Conservation (phyloP, 169 alveolate genomes). For the Plasmodium knowlesi region DNA sequence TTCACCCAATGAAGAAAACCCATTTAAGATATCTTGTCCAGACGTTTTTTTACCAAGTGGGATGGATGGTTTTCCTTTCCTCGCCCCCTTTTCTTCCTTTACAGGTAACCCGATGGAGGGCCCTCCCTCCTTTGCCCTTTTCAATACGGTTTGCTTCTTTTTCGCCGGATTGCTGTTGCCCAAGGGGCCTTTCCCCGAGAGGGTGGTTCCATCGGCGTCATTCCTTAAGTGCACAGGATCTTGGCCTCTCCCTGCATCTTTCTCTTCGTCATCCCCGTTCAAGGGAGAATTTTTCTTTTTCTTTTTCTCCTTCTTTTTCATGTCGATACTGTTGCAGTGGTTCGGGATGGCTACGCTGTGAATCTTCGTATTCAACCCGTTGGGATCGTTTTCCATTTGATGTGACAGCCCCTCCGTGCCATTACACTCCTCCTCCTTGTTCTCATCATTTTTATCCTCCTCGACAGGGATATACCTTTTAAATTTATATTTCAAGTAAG, state of each 20-base stretch:
- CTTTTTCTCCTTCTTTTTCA: background rate
- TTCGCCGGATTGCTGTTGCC: background rate
- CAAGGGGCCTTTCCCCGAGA: background rate
- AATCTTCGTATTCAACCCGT: background rate
- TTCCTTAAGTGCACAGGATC: background rate
- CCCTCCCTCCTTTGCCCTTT: background rate
- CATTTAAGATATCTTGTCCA: background rate
- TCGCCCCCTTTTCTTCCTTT: background rate
- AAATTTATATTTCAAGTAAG: constrained; percentile 58
- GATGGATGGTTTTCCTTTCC: background rate
- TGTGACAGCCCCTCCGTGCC: background rate
- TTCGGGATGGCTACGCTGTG: background rate
- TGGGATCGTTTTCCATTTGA: background rate
- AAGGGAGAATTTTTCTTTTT: background rate
- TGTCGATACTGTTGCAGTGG: background rate
- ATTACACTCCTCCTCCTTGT: background rate
- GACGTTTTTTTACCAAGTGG: background rate
- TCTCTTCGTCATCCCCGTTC: background rate
- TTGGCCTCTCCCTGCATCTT: background rate
- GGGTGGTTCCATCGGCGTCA: background rate
- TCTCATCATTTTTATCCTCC: constrained; percentile 13
- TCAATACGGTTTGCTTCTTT: background rate
- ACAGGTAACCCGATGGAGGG: background rate
- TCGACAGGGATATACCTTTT: constrained; percentile 11
- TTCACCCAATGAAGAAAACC: background rate